Conservation (phyloP, 495 filamentous ascomycete genomes). For the Sordaria brevicollis region DNA sequence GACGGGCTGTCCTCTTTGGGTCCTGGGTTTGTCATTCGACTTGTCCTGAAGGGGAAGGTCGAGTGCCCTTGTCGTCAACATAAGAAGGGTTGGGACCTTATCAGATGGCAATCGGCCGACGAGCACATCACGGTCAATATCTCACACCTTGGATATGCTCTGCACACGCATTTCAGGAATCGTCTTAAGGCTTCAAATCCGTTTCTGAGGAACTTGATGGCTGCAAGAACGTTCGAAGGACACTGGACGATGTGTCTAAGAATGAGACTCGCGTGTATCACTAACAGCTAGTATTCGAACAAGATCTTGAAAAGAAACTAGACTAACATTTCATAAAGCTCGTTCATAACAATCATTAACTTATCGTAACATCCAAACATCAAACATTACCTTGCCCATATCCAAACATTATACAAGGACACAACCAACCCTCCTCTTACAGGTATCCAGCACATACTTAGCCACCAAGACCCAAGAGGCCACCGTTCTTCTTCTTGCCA, state of each 20-base stretch:
- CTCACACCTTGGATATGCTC: too few relatives aligned
- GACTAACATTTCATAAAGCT: neutral
- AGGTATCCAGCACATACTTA: neutral
- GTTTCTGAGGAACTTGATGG: too few relatives aligned
- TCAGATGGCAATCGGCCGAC: neutral
- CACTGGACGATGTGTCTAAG: neutral
- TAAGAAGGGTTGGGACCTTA: neutral
- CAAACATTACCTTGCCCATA: neutral
- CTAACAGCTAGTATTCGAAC: neutral
- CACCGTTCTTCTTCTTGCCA: constrained; percentile 27
- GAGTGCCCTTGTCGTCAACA: neutral
- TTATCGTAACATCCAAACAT: neutral
- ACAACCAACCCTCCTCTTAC: neutral
- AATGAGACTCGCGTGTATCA: neutral
- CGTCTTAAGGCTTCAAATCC: too few relatives aligned
- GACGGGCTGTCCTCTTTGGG: neutral
- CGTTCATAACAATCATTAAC: neutral
- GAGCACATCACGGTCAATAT: too few relatives aligned
- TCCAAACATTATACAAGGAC: neutral
- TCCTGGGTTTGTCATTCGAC: neutral
- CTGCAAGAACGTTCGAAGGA: neutral
- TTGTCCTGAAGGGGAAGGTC: neutral
- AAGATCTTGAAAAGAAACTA: neutral
- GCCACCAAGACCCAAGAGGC: constrained; percentile 19
- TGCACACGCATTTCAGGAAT: too few relatives aligned